Evolutionary conservation across 495 filamentous ascomycete genomes (phyloP).

Genomic region (Tuber borchii): DNA sequence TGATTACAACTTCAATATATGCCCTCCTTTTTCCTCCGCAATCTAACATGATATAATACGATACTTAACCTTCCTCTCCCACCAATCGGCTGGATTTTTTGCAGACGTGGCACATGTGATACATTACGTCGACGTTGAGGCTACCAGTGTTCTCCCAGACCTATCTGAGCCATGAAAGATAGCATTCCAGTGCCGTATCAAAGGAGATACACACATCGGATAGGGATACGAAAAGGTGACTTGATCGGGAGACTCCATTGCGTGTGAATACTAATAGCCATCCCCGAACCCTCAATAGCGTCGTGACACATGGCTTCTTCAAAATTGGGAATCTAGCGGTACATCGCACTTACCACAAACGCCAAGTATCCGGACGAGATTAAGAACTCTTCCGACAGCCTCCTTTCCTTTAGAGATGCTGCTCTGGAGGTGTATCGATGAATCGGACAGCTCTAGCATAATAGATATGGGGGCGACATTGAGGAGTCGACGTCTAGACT

Average conservation of each 20-base stretch:
- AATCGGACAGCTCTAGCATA: not conserved
- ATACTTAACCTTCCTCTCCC: not conserved
- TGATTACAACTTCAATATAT: too few species aligned
- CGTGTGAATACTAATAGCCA: not conserved
- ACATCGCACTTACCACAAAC: conserved; percentile 23
- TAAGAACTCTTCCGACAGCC: not conserved
- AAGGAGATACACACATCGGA: conserved; percentile 20
- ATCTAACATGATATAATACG: not conserved
- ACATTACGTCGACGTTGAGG: conserved; percentile 23
- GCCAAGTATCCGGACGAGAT: conserved; percentile 27
- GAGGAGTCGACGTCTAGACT: too few species aligned
- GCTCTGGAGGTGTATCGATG: conserved; percentile 12
- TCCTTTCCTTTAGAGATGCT: too few species aligned
- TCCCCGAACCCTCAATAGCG: too few species aligned
- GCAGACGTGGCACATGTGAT: not conserved
- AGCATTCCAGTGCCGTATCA: conserved; percentile 16
- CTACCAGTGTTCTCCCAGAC: conserved; percentile 23
- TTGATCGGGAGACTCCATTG: not conserved
- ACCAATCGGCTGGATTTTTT: not conserved
- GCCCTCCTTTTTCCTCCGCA: too few species aligned
- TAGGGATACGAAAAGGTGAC: conserved; percentile 30
- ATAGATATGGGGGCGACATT: not conserved
- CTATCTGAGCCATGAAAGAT: conserved; percentile 31
- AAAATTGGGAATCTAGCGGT: conserved; percentile 28
- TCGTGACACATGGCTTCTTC: too few species aligned